These are phyloP conservation scores for Ceratobasidium sp. DNA, from an alignment of 1,284 basidiomycete genomes.

Conservation along the genomic window DNA sequence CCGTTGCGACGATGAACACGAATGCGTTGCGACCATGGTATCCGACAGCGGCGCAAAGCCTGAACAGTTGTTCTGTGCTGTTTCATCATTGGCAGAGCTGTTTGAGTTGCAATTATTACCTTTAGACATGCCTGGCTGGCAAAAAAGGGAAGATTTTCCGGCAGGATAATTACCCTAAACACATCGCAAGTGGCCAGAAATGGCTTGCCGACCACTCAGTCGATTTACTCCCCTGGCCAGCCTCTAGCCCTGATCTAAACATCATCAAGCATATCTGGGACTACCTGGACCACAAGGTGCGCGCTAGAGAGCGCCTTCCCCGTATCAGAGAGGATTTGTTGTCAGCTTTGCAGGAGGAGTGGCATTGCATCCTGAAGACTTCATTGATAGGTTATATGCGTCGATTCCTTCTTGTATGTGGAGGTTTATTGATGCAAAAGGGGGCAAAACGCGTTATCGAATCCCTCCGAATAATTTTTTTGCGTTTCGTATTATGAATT, in stretches of 20 bases:
- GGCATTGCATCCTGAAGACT: background rate
- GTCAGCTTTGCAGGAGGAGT: conserved; percentile 9
- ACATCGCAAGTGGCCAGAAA: conserved; percentile 1
- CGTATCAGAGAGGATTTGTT: conserved; percentile 30
- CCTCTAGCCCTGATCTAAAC: conserved; percentile 52
- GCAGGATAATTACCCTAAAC: background rate
- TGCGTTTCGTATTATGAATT: background rate
- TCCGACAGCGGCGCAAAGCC: too few species aligned
- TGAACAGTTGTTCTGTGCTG: too few species aligned
- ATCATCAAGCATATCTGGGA: conserved; percentile 53
- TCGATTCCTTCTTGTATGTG: background rate
- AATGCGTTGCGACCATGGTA: too few species aligned
- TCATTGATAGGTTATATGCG: background rate
- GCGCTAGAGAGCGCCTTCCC: conserved; percentile 43
- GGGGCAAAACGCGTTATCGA: background rate
- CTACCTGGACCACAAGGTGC: conserved; percentile 46
- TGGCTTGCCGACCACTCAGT: conserved; percentile 50
- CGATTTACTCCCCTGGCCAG: conserved; percentile 49
- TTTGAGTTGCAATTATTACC: too few species aligned
- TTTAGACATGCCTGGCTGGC: too few species aligned
- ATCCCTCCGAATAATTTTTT: background rate
- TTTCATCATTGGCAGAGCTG: too few species aligned
- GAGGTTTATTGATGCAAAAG: background rate
- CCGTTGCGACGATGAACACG: too few species aligned
- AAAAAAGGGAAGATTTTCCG: background rate